phyloP scores from a whole-genome alignment of 2,329 filamentous ascomycete species.

The Fusarium sp. region DNA sequence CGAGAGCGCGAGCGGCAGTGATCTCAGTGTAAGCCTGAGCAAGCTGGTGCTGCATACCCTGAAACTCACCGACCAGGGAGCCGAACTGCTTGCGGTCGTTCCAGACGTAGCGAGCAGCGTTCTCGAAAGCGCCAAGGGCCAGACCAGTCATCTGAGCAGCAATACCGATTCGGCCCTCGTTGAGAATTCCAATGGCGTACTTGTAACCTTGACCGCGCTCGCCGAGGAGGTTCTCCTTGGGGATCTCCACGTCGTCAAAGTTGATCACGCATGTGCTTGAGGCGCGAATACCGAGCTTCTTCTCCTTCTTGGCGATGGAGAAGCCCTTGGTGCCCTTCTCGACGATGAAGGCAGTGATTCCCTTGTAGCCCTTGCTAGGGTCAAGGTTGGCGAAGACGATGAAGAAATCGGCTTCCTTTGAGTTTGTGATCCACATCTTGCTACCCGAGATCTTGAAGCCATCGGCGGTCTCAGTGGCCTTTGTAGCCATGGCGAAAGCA shows the following conservation, averaged over 20 bases:
- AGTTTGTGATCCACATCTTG: conserved; percentile 99
- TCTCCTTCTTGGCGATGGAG: conserved; percentile 98
- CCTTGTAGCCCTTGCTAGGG: conserved; percentile 92
- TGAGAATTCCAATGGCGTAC: conserved; percentile 93
- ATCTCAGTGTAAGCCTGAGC: conserved; percentile 97
- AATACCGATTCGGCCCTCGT: conserved; percentile 97
- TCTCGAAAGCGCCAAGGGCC: conserved; percentile 93
- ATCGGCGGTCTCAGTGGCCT: conserved; percentile 83
- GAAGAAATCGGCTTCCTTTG: conserved; percentile 92
- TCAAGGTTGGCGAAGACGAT: conserved; percentile 98
- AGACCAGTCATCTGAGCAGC: conserved; percentile 99
- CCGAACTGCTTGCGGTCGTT: conserved; percentile 99
- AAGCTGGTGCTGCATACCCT: conserved; percentile 99
- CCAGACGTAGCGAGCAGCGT: conserved; percentile 93
- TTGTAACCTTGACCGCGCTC: conserved; percentile 95
- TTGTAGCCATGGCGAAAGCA: conserved; percentile 94
- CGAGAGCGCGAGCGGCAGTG: conserved; percentile 86
- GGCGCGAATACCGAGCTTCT: conserved; percentile 97
- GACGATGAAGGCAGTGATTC: conserved; percentile 95
- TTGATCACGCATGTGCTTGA: conserved; percentile 97
- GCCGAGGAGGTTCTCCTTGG: conserved; percentile 88
- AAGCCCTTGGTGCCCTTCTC: conserved; percentile 93
- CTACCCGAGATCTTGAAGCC: conserved; percentile 90
- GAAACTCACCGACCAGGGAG: conserved; percentile 92
- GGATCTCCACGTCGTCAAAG: conserved; percentile 95